These are phyloP conservation scores for Ulota crispa DNA, from an alignment of 225 moss, liverwort and hornwort genomes.

Conservation along the genomic window DNA sequence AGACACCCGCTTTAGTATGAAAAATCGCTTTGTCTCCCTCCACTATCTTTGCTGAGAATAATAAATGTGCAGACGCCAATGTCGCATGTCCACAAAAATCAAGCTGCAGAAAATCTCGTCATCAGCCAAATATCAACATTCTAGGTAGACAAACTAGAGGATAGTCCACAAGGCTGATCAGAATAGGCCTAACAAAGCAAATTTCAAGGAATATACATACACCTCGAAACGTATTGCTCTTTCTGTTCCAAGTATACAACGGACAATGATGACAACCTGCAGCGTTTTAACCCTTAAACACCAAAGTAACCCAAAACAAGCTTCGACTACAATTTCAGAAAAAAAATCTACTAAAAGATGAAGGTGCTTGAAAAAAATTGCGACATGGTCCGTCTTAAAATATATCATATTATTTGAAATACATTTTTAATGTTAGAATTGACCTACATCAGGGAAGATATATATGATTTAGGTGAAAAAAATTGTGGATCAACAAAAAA, in stretches of 20 bases:
- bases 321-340: not conserved
- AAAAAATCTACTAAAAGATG: not conserved
- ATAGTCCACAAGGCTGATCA: not conserved
- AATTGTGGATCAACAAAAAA: not conserved
- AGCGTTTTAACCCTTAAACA: not conserved
- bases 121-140: slow-evolving; percentile 11
- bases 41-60: slow-evolving; percentile 85
- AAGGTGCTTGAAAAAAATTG: not conserved
- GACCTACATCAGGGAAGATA: too few relatives aligned
- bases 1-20: slow-evolving; percentile 67
- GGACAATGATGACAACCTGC: not conserved
- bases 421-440: not conserved
- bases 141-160: not conserved
- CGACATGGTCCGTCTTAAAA: not conserved
- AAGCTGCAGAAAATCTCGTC: slow-evolving; percentile 33
- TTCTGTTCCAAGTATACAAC: not conserved
- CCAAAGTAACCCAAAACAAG: not conserved
- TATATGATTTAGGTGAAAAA: not conserved
- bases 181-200: not conserved
- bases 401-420: not conserved
- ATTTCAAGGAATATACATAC: not conserved
- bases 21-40: slow-evolving; percentile 77
- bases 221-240: not conserved
- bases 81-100: slow-evolving; percentile 42
- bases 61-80: slow-evolving; percentile 67